Conservation (phyloP, 2,329 filamentous ascomycete species). For the Aspergillus aculeatinus region DNA sequence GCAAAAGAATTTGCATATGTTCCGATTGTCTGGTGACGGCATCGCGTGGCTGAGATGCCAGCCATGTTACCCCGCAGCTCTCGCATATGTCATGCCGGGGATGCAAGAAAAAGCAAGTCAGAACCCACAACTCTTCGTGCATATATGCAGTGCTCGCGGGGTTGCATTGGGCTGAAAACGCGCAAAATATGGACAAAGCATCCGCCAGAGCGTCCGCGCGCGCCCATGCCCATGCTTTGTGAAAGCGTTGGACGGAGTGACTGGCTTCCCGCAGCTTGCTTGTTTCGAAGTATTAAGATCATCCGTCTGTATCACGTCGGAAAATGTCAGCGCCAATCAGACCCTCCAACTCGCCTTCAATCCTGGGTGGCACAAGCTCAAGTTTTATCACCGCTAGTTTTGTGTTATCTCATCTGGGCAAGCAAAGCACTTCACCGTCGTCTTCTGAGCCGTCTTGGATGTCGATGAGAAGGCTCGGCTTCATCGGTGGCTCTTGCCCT, state of each 20-base stretch:
- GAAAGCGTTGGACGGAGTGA: neutral
- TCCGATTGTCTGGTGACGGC: constrained; percentile 18
- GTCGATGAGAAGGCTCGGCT: neutral
- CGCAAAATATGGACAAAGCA: neutral
- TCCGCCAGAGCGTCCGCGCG: no score
- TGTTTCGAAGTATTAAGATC: neutral
- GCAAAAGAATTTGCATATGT: neutral
- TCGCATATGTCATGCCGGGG: constrained; percentile 1
- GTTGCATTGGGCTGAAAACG: constrained; percentile 8
- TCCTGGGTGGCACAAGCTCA: neutral
- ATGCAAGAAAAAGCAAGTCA: constrained; percentile 5
- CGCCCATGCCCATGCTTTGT: neutral
- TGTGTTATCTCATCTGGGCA: neutral
- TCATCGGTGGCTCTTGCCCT: neutral
- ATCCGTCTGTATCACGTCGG: constrained; percentile 1
- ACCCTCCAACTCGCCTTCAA: neutral
- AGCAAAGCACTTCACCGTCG: neutral
- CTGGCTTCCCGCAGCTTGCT: neutral
- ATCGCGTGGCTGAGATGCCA: constrained; percentile 18
- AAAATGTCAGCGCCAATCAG: constrained; percentile 1
- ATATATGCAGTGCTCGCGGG: constrained; percentile 7
- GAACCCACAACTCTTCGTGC: constrained; percentile 1
- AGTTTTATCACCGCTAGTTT: neutral
- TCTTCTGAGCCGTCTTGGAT: neutral
- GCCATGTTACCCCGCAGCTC: constrained; percentile 14